phyloP scores from a whole-genome alignment of 257 asterid species.

The Nicotiana knightiana region DNA sequence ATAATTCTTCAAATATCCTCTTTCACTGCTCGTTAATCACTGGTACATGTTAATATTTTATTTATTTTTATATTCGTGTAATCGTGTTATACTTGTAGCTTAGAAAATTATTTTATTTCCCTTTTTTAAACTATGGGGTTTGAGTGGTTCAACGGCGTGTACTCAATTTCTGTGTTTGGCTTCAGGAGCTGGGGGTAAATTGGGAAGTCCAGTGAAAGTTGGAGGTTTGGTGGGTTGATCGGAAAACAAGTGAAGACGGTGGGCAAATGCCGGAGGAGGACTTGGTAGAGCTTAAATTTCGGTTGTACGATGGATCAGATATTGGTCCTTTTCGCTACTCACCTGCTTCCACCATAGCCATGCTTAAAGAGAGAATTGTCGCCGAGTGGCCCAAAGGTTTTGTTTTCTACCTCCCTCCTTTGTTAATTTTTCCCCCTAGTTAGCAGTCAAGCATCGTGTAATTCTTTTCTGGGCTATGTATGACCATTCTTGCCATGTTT shows the following conservation, averaged over 20 bases:
- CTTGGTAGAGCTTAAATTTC: conserved; percentile 74
- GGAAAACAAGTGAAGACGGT: not conserved
- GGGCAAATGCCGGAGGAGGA: conserved; percentile 42
- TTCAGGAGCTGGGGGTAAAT: not conserved
- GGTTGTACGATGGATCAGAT: conserved; percentile 93
- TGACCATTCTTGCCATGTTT: not conserved
- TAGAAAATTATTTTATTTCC: not conserved
- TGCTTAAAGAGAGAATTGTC: conserved; percentile 76
- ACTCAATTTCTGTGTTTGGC: not conserved
- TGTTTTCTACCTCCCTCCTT: not conserved
- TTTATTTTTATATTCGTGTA: not conserved
- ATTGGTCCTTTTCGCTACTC: conserved; percentile 87
- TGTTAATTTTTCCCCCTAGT: too few species aligned
- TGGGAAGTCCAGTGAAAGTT: not conserved
- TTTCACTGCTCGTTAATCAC: not conserved
- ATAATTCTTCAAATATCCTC: conserved; percentile 5
- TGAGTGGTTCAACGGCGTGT: not conserved
- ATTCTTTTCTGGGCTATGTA: not conserved
- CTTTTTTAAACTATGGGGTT: not conserved
- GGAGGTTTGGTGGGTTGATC: not conserved
- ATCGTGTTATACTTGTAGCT: not conserved
- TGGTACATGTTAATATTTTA: not conserved
- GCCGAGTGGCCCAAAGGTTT: conserved; percentile 45
- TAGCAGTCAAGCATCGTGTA: too few species aligned
- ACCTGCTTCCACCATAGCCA: conserved; percentile 75